phyloP scores from a whole-genome alignment of 805 yeast genomes.

The Barnettozyma siamensis region DNA sequence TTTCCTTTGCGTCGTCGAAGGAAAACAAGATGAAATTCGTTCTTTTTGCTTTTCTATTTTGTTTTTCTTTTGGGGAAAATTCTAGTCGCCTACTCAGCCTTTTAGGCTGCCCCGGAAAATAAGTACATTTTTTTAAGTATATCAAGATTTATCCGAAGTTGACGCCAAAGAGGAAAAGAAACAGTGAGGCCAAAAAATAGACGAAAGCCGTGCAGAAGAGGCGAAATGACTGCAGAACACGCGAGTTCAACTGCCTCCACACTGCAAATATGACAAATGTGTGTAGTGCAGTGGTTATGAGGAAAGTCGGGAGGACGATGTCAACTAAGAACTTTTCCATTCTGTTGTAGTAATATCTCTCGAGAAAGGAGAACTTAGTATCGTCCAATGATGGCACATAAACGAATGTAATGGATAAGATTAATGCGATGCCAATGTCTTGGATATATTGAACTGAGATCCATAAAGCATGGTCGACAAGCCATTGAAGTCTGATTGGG shows the following conservation, averaged over 20 bases:
- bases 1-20: too few relatives aligned
- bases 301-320: slow-evolving; percentile 28
- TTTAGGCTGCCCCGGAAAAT: too few relatives aligned
- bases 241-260: not conserved
- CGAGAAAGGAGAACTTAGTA: slow-evolving; percentile 25
- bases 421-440: slow-evolving; percentile 30
- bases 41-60: too few relatives aligned
- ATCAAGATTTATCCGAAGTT: not conserved
- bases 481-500: slow-evolving; percentile 14
- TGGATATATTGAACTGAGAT: slow-evolving; percentile 14
- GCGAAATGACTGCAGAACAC: not conserved
- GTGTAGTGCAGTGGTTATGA: slow-evolving; percentile 11
- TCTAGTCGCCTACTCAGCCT: too few relatives aligned
- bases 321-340: slow-evolving; percentile 25
- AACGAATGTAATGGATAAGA: slow-evolving; percentile 35
- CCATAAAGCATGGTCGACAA: slow-evolving; percentile 7
- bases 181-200: not conserved
- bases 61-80: too few relatives aligned
- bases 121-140: not conserved
- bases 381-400: slow-evolving; percentile 32
- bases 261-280: not conserved
- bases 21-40: too few relatives aligned
- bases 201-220: not conserved
- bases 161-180: not conserved
- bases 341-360: slow-evolving; percentile 29